A percentile compares a stretch with the other conserved stretches of the same genome.
These are phyloP conservation scores for Tolypocladium amazonense DNA, from an alignment of 2,329 filamentous ascomycete species.

Conservation along the genomic window DNA sequence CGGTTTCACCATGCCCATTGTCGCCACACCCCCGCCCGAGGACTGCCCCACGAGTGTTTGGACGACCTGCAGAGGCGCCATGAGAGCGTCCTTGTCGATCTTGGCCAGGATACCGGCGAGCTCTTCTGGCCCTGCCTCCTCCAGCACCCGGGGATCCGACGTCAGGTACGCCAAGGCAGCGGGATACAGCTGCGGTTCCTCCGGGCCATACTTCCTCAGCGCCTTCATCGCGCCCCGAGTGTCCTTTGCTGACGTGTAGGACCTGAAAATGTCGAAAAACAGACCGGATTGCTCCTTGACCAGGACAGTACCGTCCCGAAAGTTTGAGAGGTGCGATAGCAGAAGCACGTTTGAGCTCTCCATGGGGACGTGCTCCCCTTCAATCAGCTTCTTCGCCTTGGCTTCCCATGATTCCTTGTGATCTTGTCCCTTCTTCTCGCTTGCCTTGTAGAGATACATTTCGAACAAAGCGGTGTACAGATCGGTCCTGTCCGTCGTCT, in stretches of 20 bases:
- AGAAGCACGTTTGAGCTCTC: conserved; percentile 91
- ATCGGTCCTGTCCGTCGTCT: conserved; percentile 67
- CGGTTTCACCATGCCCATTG: conserved; percentile 93
- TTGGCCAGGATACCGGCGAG: conserved; percentile 69
- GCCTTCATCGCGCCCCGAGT: conserved; percentile 85
- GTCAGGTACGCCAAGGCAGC: conserved; percentile 91
- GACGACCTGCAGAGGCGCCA: conserved; percentile 94
- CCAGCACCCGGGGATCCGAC: conserved; percentile 67
- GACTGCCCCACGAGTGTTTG: conserved; percentile 69
- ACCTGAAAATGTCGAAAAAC: conserved; percentile 90
- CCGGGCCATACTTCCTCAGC: conserved; percentile 78
- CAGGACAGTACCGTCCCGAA: conserved; percentile 79
- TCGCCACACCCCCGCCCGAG: conserved; percentile 55
- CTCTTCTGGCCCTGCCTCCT: conserved; percentile 76
- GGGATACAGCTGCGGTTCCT: conserved; percentile 85
- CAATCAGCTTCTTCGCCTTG: conserved; percentile 83
- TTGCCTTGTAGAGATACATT: conserved; percentile 91
- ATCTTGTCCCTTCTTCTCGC: conserved; percentile 54
- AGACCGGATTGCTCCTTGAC: conserved; percentile 91
- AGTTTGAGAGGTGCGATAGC: conserved; percentile 83
- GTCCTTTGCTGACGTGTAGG: conserved; percentile 86
- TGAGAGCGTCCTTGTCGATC: conserved; percentile 82
- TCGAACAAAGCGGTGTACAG: conserved; percentile 94
- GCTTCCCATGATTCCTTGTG: conserved; percentile 74
- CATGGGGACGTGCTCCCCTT: conserved; percentile 70